Evolutionary conservation across 2,329 filamentous ascomycete genomes (phyloP), one percentile per base, ranked within the genome.

Genomic region (Coccinonectria pachysandricola): DNA sequence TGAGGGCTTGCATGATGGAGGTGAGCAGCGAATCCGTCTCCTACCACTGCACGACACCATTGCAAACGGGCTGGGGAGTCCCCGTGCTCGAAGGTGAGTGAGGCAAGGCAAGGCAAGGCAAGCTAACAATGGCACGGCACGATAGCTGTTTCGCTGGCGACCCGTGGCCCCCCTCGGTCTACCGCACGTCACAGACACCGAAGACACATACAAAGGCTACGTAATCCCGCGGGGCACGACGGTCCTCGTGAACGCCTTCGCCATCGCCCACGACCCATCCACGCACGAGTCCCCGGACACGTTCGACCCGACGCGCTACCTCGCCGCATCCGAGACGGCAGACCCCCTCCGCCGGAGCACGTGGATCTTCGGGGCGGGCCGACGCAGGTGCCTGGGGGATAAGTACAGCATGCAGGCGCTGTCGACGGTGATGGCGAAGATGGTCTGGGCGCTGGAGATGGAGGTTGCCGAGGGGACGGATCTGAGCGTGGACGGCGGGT

Each of bases 381-480:
- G 65, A 6, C 52, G 65, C 6, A 54, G 61, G 15, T 69, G 65
- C 33, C 54, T 57, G 2, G 65, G 66, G 0, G 59, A 63, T 9
- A 56, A 66, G 24, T 56, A 70, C 12, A 61, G 62, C 3, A 59
- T 64, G 36, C 56, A 59, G 15, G 62, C 54, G 15, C 37, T 69
- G 15, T 43, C 59, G 26, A 24, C 58, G 2, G 46, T 46, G 3
- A 43, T 59, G 22, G 45, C 60, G 2, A 58, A 60, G 31, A 23
- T 62, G 8, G 34, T 71, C 0, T 73, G 67, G 68, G 62, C 57
- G 2, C 65, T 68, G 23, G 45, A 60, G 4, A 46, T 59, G 19
- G 26, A 37, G 3, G 32, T 46, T 2, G 37, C 35, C 10, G 30
- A 30, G 11, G 25, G 29, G 13, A 27, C 50, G 17, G 48, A 53